These are phyloP conservation scores for Bigelowiella natans DNA, from an alignment of 78 protist genomes.

Conservation along the genomic window DNA sequence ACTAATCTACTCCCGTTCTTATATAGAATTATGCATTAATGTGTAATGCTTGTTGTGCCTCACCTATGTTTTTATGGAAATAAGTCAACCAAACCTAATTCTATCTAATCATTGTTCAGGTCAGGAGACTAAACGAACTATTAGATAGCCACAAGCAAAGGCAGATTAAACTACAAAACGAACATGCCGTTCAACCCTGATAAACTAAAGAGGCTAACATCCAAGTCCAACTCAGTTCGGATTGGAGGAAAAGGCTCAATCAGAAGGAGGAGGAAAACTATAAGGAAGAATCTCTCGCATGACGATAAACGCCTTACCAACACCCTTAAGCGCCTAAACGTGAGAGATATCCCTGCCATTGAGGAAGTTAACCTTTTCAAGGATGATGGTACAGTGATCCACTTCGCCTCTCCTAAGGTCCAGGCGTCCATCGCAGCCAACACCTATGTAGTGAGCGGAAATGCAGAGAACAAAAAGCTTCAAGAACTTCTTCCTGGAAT, in stretches of 20 bases:
- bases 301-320: constrained; percentile 35
- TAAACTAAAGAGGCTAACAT: background rate
- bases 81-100: too few species aligned
- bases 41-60: too few species aligned
- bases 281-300: constrained; percentile 34
- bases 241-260: constrained; percentile 77
- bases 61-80: too few species aligned
- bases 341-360: constrained; percentile 41
- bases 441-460: constrained; percentile 43
- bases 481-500: constrained; percentile 48
- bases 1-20: too few species aligned
- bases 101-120: too few species aligned
- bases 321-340: constrained; percentile 31
- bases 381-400: constrained; percentile 46
- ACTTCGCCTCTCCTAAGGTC: constrained; percentile 42
- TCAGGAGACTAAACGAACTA: too few species aligned
- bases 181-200: constrained; percentile 3
- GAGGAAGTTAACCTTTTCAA: constrained; percentile 48
- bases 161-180: too few species aligned
- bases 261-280: constrained; percentile 60
- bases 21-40: too few species aligned
- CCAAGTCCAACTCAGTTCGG: constrained; percentile 1
- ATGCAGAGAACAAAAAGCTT: constrained; percentile 38
- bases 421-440: constrained; percentile 47
- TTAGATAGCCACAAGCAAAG: too few species aligned